Evolutionary conservation across 2,329 filamentous ascomycete genomes (phyloP), one percentile per base, ranked within the genome.

Genomic region (Anthostomella pinea): DNA sequence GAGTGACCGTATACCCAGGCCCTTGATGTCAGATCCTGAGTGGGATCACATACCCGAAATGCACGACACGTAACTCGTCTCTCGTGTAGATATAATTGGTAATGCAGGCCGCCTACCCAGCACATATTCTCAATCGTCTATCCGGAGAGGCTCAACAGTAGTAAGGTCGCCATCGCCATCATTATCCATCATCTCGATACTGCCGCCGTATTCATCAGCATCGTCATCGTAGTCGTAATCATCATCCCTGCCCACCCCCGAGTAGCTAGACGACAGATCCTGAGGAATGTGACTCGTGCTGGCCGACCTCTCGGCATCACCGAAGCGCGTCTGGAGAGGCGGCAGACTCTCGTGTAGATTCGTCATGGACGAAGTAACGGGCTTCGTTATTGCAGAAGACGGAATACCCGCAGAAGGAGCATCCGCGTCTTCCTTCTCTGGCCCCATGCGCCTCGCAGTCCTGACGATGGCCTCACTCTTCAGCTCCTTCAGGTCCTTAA

Each of bases 121-220:
- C n/a, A n/a, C n/a, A n/a, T n/a, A n/a, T n/a, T n/a, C n/a, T n/a
- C n/a, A n/a, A 3, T 39, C 39, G 4, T 43, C 36, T 10, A 46
- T 39, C 18, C 39, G 37, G 10, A 45, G 20, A 4, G 54, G 54
- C 33, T 57, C 53, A 16, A 57, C 45, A 29, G 51, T 52, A 11
- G 50, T 51, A 28, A 58, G 46, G 19, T 54, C 51, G 13, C 50
- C 57, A 23, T 63, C 60, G 8, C 50, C 56, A 9, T 62, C 63
- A 23, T 68, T 57, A 26, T 61, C 55, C 15, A 62, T 52, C 66
- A 69, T 65, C 16, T 42, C 50, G 21, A 68, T 69, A 8, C 38
- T 37, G 4, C 51, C 55, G 2, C 46, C 46, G 30, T 60, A 62
- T 21, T 61, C 61, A 11, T 61, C 64, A 8, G 39, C 46, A 18